phyloP scores from a whole-genome alignment of 2,329 filamentous ascomycete genomes.

The Diaporthe ilicicola region DNA sequence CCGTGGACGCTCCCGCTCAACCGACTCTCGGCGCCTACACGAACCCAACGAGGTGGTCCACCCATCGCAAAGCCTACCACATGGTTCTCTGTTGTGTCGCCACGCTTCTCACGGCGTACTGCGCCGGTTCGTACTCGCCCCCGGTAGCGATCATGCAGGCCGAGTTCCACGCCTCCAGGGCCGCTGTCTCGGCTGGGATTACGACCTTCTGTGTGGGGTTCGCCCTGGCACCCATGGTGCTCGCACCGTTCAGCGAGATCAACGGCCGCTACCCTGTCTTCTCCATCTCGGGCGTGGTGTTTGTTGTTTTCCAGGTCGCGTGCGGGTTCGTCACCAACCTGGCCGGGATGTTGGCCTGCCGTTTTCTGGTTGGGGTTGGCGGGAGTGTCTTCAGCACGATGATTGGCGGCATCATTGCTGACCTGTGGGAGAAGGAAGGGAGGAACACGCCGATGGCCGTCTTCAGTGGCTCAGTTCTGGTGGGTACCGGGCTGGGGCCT shows the following conservation, averaged over 20 bases:
- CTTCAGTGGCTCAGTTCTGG: conserved; percentile 81
- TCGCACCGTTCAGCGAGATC: conserved; percentile 88
- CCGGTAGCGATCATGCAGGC: conserved; percentile 70
- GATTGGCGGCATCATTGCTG: conserved; percentile 90
- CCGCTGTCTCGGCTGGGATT: conserved; percentile 78
- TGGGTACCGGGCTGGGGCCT: conserved; percentile 83
- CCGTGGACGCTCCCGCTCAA: conserved; percentile 56
- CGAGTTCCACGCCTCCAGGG: conserved; percentile 70
- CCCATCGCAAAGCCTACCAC: conserved; percentile 72
- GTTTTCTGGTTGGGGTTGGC: conserved; percentile 81
- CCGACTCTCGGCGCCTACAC: conserved; percentile 73
- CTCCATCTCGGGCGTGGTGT: conserved; percentile 75
- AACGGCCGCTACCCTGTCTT: conserved; percentile 89
- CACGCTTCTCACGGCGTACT: conserved; percentile 81
- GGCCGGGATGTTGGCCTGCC: conserved; percentile 76
- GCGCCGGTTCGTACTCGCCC: conserved; percentile 82
- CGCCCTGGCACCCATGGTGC: conserved; percentile 82
- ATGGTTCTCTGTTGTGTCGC: conserved; percentile 79
- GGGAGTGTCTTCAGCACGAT: conserved; percentile 85
- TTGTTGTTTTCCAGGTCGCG: conserved; percentile 74
- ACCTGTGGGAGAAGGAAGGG: conserved; percentile 81
- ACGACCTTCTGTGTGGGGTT: conserved; percentile 86
- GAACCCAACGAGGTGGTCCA: conserved; percentile 79
- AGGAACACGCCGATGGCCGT: conserved; percentile 91
- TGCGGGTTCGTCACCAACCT: conserved; percentile 76